Conservation (phyloP, 208 protist species). For the Trypanosoma vivax region DNA sequence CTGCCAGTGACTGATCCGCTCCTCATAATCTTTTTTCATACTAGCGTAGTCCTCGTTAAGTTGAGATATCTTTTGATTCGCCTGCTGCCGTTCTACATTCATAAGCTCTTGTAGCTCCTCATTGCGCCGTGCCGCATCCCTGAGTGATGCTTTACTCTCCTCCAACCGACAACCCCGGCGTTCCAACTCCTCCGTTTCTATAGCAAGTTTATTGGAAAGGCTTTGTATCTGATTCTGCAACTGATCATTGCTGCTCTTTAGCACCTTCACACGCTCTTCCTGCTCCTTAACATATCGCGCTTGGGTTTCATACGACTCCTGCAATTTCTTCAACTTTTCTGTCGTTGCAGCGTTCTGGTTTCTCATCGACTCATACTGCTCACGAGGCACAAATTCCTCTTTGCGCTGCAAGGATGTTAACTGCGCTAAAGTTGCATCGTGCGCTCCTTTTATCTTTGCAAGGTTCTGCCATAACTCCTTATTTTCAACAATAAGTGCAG, state of each 20-base stretch:
- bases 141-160: background rate
- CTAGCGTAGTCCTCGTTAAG: constrained; percentile 5
- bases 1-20: constrained; percentile 32
- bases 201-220: constrained; percentile 11
- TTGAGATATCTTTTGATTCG: constrained; percentile 3
- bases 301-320: constrained; percentile 52
- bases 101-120: constrained; percentile 6
- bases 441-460: constrained; percentile 42
- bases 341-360: constrained; percentile 47
- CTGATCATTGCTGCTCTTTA: constrained; percentile 35
- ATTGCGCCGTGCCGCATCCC: constrained; percentile 2
- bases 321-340: constrained; percentile 49
- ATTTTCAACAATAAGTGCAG: constrained; percentile 59
- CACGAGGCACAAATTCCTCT: constrained; percentile 31
- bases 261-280: constrained; percentile 44
- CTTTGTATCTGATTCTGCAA: constrained; percentile 33
- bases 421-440: constrained; percentile 40
- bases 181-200: constrained; percentile 4
- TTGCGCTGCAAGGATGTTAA: constrained; percentile 23
- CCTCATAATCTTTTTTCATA: constrained; percentile 35
- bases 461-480: constrained; percentile 68
- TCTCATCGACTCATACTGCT: constrained; percentile 53
- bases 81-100: constrained; percentile 2
- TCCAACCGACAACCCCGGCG: background rate
- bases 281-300: constrained; percentile 39